Conservation (phyloP, 352 stramenopile genomes). For the Peronospora tabacina region DNA sequence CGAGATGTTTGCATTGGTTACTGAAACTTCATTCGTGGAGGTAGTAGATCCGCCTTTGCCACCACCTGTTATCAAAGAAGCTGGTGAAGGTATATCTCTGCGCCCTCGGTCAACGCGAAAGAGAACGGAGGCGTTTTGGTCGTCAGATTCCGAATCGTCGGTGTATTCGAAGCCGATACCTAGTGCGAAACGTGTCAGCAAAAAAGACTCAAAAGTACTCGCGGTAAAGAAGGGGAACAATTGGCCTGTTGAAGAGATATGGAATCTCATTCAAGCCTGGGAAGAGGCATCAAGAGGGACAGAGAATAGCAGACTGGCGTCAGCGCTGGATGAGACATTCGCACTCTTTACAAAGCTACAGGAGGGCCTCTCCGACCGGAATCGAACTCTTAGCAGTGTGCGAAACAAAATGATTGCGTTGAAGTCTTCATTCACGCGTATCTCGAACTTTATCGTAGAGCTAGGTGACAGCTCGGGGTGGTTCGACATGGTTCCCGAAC, state of each 20-base stretch:
- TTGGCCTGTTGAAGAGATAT: slow-evolving; percentile 27
- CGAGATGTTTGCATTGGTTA: slow-evolving; percentile 33
- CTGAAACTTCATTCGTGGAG: slow-evolving; percentile 30
- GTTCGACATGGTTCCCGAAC: slow-evolving; percentile 23
- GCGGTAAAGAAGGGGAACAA: slow-evolving; percentile 26
- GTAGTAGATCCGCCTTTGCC: slow-evolving; percentile 8
- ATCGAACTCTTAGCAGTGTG: slow-evolving; percentile 27
- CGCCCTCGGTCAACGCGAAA: slow-evolving; percentile 26
- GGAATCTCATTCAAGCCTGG: slow-evolving; percentile 29
- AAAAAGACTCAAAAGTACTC: slow-evolving; percentile 4
- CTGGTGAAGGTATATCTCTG: slow-evolving; percentile 21
- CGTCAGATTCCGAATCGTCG: slow-evolving; percentile 30
- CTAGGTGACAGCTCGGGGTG: slow-evolving; percentile 18
- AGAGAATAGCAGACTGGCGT: slow-evolving; percentile 16
- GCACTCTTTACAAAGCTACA: slow-evolving; percentile 24
- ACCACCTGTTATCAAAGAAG: slow-evolving; percentile 11
- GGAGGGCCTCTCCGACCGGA: slow-evolving; percentile 11
- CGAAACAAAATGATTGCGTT: slow-evolving; percentile 40
- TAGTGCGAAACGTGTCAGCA: slow-evolving; percentile 3
- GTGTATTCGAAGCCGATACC: slow-evolving; percentile 3
- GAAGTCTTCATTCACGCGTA: slow-evolving; percentile 25
- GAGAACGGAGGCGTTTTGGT: slow-evolving; percentile 25
- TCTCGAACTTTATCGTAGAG: slow-evolving; percentile 25
- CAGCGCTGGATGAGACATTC: slow-evolving; percentile 20
- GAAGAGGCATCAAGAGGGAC: slow-evolving; percentile 15